Conservation (phyloP, 495 filamentous ascomycete species). For the Xanthoparmelia taractica region DNA sequence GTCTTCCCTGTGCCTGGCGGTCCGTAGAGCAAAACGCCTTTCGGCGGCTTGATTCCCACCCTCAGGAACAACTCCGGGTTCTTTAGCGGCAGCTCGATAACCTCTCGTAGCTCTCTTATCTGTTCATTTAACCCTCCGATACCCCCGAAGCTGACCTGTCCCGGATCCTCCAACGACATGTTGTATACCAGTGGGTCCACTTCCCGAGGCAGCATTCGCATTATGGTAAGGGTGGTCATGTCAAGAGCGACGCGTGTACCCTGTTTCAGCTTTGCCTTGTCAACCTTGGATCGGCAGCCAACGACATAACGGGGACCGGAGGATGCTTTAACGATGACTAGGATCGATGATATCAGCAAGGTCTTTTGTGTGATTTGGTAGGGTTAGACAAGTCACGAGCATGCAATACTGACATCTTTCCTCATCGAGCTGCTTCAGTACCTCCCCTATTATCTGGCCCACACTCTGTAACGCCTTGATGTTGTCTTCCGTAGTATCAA, state of each 20-base stretch:
- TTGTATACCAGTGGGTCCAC: conserved; percentile 99
- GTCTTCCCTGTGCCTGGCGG: conserved; percentile 98
- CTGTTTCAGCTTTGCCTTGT: conserved; percentile 94
- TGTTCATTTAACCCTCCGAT: conserved; percentile 99
- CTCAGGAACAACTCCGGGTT: conserved; percentile 96
- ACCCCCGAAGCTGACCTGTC: conserved; percentile 96
- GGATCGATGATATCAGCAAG: conserved; percentile 7
- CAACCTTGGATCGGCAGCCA: conserved; percentile 95
- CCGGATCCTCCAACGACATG: conserved; percentile 98
- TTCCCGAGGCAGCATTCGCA: conserved; percentile 98
- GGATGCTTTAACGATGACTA: conserved; percentile 82
- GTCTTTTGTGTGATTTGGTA: not conserved
- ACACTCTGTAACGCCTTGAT: conserved; percentile 99
- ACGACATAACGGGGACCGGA: conserved; percentile 97
- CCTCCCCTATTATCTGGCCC: conserved; percentile 98
- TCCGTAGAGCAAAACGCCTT: conserved; percentile 96
- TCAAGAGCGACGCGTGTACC: conserved; percentile 96
- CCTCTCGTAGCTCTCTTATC: conserved; percentile 94
- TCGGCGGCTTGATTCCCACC: conserved; percentile 98
- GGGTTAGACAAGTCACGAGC: not conserved
- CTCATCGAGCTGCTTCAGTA: conserved; percentile 96
- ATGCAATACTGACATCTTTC: conserved; percentile 72
- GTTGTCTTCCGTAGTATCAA: conserved; percentile 95
- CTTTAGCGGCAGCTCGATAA: conserved; percentile 96
- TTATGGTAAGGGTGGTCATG: conserved; percentile 99